A percentile compares a stretch with the other conserved stretches of the same genome.
These are phyloP conservation scores for Fistulinella cinereoalba DNA, from an alignment of 1,284 basidiomycete genomes.

Conservation along the genomic window DNA sequence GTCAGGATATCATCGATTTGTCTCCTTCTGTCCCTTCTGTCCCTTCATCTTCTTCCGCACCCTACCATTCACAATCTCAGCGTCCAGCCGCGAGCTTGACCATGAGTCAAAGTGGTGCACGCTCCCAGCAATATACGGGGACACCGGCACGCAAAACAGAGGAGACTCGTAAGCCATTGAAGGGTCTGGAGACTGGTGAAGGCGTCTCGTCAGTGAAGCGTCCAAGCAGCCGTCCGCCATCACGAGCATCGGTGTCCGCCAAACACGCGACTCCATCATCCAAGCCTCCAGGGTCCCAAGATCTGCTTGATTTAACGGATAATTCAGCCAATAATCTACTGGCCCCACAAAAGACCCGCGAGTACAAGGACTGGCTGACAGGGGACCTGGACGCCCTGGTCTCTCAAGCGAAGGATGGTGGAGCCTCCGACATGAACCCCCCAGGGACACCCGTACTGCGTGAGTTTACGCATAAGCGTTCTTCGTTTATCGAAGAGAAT, in stretches of 20 bases:
- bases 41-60: slow-evolving; percentile 20
- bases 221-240: slow-evolving; percentile 20
- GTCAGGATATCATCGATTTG: slow-evolving; percentile 19
- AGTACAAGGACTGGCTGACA: slow-evolving; percentile 67
- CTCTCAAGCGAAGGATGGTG: slow-evolving; percentile 22
- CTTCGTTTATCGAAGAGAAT: slow-evolving; percentile 59
- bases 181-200: slow-evolving; percentile 13
- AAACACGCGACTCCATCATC: slow-evolving; percentile 17
- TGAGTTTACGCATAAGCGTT: slow-evolving; percentile 66
- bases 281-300: slow-evolving; percentile 15
- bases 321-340: slow-evolving; percentile 5
- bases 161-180: slow-evolving; percentile 10
- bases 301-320: slow-evolving; percentile 23
- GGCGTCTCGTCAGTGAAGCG: slow-evolving; percentile 20
- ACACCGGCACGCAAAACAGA: slow-evolving; percentile 48
- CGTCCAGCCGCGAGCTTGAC: slow-evolving; percentile 13
- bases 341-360: slow-evolving; percentile 19
- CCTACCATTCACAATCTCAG: slow-evolving; percentile 16
- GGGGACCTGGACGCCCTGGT: slow-evolving; percentile 48
- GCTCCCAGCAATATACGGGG: slow-evolving; percentile 57
- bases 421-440: slow-evolving; percentile 10
- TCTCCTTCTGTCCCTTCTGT: no score
- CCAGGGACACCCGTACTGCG: slow-evolving; percentile 49
- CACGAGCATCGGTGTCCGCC: slow-evolving; percentile 26
- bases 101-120: slow-evolving; percentile 18